phyloP scores from a whole-genome alignment of 352 stramenopile genomes.

The Phytopythium kandeliae region DNA sequence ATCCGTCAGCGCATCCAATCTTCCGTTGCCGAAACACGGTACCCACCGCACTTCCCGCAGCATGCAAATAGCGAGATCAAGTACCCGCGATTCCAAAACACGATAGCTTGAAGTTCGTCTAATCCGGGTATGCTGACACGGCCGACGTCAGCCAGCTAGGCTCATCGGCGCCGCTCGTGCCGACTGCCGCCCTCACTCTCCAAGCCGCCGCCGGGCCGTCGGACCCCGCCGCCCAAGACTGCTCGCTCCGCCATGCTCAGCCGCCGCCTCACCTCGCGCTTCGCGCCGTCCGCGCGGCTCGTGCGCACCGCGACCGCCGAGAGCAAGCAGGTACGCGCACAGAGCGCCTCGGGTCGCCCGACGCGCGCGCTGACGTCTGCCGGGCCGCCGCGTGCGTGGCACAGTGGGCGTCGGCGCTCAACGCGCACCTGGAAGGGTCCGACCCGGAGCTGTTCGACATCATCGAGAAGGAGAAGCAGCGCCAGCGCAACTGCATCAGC shows the following conservation, averaged over 20 bases:
- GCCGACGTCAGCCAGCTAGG: not conserved
- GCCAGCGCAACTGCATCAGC: conserved; percentile 97
- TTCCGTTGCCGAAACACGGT: not conserved
- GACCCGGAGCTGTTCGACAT: conserved; percentile 94
- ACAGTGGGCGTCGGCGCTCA: conserved; percentile 74
- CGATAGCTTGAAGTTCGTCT: not conserved
- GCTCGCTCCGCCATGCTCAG: conserved; percentile 11
- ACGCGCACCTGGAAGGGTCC: conserved; percentile 81
- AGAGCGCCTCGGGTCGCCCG: no score
- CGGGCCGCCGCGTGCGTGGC: no score
- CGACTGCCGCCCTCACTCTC: not conserved
- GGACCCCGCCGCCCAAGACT: no score
- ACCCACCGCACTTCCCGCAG: not conserved
- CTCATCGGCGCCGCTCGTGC: not conserved
- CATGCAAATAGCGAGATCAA: not conserved
- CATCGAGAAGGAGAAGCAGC: conserved; percentile 97
- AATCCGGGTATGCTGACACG: conserved; percentile 1
- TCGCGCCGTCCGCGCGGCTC: conserved; percentile 14
- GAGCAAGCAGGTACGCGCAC: conserved; percentile 32
- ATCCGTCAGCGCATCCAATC: not conserved
- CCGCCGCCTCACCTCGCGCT: conserved; percentile 10
- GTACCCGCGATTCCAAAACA: no score
- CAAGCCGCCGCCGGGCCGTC: conserved; percentile 1
- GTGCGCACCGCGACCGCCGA: conserved; percentile 43
- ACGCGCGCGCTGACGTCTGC: no score